Evolutionary conservation across 306 rosid genomes (phyloP).

Genomic region (Bauhinia variegata): DNA sequence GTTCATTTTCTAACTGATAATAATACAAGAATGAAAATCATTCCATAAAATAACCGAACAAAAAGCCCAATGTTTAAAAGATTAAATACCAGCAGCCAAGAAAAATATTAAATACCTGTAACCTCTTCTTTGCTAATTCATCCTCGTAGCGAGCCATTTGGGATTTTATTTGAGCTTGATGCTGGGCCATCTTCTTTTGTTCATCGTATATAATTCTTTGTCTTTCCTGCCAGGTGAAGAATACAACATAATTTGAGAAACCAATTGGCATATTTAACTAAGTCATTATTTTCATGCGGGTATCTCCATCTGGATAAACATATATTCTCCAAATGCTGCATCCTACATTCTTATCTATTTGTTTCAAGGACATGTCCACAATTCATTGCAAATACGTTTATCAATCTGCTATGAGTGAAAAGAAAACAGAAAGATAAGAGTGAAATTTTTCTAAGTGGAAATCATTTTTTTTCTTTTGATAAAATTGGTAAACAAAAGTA

Average conservation of each 20-base stretch:
- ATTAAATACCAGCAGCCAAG: conserved; percentile 71
- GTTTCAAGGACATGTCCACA: not conserved
- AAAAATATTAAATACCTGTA: conserved; percentile 66
- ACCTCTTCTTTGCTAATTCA: conserved; percentile 87
- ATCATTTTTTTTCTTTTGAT: too few relatives aligned
- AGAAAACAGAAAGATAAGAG: too few relatives aligned
- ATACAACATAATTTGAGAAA: conserved; percentile 10
- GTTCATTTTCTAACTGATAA: conserved; percentile 83
- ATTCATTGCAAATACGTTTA: not conserved
- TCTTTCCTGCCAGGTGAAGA: conserved; percentile 68
- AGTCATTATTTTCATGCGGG: not conserved
- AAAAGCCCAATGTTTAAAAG: not conserved
- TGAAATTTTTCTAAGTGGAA: too few relatives aligned
- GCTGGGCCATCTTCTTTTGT: conserved; percentile 90
- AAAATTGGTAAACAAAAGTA: too few relatives aligned
- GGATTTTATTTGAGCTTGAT: conserved; percentile 90
- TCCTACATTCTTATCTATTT: not conserved
- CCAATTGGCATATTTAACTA: conserved; percentile 4
- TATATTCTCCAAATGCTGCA: not conserved
- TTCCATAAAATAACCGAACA: too few relatives aligned
- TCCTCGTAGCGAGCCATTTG: conserved; percentile 93
- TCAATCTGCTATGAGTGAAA: too few relatives aligned
- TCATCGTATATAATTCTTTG: conserved; percentile 90
- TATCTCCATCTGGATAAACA: not conserved
- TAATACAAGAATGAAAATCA: not conserved